Evolutionary conservation across 805 yeast species (phyloP), one percentile per base, ranked within the genome.

Genomic region (Kodamaea leandrae): DNA sequence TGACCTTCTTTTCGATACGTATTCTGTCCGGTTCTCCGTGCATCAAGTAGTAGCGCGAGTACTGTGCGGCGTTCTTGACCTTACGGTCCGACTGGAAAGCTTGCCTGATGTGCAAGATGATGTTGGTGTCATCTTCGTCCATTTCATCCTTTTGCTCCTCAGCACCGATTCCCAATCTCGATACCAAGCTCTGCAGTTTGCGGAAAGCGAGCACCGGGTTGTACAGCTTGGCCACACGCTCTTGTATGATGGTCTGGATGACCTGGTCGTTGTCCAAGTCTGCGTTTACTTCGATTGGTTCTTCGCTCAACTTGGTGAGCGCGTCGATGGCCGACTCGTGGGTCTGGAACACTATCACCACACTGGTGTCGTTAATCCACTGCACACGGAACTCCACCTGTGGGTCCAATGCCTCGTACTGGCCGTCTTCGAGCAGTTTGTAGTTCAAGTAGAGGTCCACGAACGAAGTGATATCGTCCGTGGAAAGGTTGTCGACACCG

Each of bases 11-110:
- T 33, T 29, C 47, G 7, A 35, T 30, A 15, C 45, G 74, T 52
- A 50, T 64, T 54, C 63, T 55, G 44, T 78, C 77, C 2, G 89
- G 91, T 54, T 81, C 89, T 3, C 91, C 91, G 49, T 83, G 82
- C 13, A 80, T 54, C 43, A 81, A 63, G 61, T 83, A 83, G 60
- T 82, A 83, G 28, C 85, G 60, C 15, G 86, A 80, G 40, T 72
- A 72, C 10, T 68, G 75, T 16, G 76, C 65, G 7, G 88, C 81
- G 45, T 78, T 77, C 41, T 67, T 67, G 12, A 72, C 73, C 50
- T 83, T 83, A 34, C 66, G 64, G 58, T 83, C 91, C 2, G 73
- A 62, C 36, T 60, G 65, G 35, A 71, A 66, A 8, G 86, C 68
- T 48, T 69, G 76, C 43, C 90, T 66, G 7, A 74, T 63, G 30